These are phyloP conservation scores for Sclerotinia spermophila DNA, from an alignment of 2,329 filamentous ascomycete species.

Conservation along the genomic window DNA sequence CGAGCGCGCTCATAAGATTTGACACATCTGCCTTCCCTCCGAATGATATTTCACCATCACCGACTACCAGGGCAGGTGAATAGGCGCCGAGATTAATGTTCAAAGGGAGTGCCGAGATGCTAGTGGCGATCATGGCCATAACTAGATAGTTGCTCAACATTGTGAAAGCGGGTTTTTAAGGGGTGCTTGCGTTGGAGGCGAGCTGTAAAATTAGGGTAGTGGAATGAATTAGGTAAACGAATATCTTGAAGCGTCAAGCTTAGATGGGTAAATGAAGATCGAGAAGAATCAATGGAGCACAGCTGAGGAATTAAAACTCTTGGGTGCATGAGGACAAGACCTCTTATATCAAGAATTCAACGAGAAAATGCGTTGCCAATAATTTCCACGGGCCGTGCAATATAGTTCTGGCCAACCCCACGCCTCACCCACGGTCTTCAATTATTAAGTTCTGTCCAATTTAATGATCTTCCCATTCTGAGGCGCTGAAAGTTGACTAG, in stretches of 20 bases:
- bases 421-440: neutral
- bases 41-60: conserved; percentile 20
- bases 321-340: conserved; percentile 19
- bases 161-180: neutral
- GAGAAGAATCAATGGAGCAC: conserved; percentile 13
- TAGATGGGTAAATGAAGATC: conserved; percentile 5
- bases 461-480: neutral
- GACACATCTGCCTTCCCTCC: conserved; percentile 17
- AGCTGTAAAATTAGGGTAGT: conserved; percentile 1
- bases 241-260: conserved; percentile 17
- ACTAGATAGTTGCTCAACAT: conserved; percentile 14
- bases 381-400: neutral
- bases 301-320: conserved; percentile 17
- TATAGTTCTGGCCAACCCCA: conserved; percentile 12
- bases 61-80: conserved; percentile 19
- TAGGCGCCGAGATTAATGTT: conserved; percentile 19
- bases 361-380: conserved; percentile 5
- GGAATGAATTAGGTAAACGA: neutral
- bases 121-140: conserved; percentile 14
- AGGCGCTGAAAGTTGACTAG: neutral
- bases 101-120: conserved; percentile 17
- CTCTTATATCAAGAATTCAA: conserved; percentile 15
- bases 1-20: conserved; percentile 15
- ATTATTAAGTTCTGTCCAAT: neutral
- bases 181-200: neutral